Conservation (phyloP, 495 filamentous ascomycete species). For the Stereocaulon alpinum region DNA sequence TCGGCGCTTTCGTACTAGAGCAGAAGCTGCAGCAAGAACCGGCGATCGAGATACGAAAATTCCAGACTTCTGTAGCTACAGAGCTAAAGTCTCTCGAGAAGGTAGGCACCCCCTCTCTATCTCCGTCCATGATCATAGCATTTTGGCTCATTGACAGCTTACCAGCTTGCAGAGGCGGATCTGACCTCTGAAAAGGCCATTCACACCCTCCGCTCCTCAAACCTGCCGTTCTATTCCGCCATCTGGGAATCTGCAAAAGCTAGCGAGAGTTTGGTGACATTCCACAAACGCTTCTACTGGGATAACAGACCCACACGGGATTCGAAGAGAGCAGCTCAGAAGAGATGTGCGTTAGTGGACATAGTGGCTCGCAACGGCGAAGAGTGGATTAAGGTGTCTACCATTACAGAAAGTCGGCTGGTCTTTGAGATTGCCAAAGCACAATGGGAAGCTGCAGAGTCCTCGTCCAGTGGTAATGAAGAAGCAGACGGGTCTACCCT, state of each 20-base stretch:
- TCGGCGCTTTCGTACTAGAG: conserved; percentile 34
- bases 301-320: conserved; percentile 23
- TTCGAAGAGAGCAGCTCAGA: conserved; percentile 29
- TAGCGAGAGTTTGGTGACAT: conserved; percentile 36
- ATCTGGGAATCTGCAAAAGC: conserved; percentile 44
- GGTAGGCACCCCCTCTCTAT: conserved; percentile 16
- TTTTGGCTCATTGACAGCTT: neutral
- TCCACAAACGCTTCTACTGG: conserved; percentile 48
- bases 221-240: conserved; percentile 46
- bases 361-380: conserved; percentile 44
- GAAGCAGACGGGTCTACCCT: conserved; percentile 21
- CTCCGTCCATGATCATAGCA: neutral
- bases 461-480: conserved; percentile 28
- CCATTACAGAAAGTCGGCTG: conserved; percentile 45
- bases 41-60: conserved; percentile 41
- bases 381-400: conserved; percentile 55
- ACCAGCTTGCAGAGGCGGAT: conserved; percentile 22
- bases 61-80: conserved; percentile 37
- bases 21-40: conserved; percentile 38
- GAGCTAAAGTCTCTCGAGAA: conserved; percentile 43
- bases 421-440: conserved; percentile 55
- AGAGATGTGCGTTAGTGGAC: conserved; percentile 37
- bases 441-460: conserved; percentile 41
- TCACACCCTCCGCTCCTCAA: conserved; percentile 46
- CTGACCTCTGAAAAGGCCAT: conserved; percentile 23